Evolutionary conservation across 2,329 filamentous ascomycete genomes (phyloP).

Genomic region (Trichoderma sp.): DNA sequence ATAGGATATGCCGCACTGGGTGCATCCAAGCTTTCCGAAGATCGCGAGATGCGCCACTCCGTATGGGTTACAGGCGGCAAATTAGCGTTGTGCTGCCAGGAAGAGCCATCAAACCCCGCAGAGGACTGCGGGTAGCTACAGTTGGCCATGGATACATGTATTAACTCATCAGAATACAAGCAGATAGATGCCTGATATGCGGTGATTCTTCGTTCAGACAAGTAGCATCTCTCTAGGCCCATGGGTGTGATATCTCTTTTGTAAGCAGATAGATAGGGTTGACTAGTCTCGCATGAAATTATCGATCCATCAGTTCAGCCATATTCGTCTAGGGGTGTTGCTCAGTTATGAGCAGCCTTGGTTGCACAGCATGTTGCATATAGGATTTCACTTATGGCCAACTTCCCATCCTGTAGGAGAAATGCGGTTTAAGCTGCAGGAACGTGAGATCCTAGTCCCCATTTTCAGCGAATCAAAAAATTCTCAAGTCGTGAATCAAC

Average conservation of each 20-base stretch:
- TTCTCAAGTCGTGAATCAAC: background rate
- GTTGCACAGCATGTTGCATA: background rate
- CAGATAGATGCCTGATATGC: no score
- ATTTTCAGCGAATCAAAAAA: background rate
- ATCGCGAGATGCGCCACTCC: background rate
- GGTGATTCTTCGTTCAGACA: background rate
- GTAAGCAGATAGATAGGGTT: background rate
- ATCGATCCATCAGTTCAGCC: background rate
- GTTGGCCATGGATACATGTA: background rate
- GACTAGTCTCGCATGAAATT: background rate
- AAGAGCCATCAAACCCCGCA: background rate
- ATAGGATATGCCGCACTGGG: background rate
- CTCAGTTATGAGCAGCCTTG: background rate
- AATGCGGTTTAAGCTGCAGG: background rate
- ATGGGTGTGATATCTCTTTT: background rate
- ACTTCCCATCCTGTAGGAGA: background rate
- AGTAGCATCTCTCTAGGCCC: background rate
- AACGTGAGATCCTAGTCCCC: background rate
- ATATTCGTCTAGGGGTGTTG: background rate
- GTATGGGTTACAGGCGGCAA: background rate
- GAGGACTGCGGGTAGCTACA: background rate
- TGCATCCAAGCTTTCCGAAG: background rate
- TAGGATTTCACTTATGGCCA: background rate
- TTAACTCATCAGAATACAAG: background rate
- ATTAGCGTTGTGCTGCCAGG: background rate